These are phyloP conservation scores for Halenospora varia DNA, from an alignment of 495 filamentous ascomycete genomes.

Conservation along the genomic window DNA sequence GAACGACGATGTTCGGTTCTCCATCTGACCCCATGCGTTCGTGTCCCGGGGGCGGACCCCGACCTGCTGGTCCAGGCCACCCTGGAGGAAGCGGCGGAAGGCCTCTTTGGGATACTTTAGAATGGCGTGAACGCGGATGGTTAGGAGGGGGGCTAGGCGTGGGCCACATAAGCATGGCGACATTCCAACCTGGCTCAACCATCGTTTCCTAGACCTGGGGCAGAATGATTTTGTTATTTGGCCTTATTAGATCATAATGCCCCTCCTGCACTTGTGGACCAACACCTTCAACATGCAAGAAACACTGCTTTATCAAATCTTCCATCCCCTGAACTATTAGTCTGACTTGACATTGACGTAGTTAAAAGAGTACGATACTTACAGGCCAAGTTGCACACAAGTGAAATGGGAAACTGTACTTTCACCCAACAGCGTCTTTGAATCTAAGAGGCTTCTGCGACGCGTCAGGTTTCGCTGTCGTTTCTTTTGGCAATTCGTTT, in stretches of 20 bases:
- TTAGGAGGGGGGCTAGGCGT: too few species aligned
- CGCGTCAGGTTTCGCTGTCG: too few species aligned
- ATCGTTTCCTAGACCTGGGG: conserved; percentile 32
- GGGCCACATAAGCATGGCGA: too few species aligned
- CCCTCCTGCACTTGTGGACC: conserved; percentile 42
- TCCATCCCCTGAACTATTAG: conserved; percentile 46
- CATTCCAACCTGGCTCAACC: not conserved
- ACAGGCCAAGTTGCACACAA: conserved; percentile 62
- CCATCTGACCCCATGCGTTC: too few species aligned
- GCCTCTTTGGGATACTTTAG: too few species aligned
- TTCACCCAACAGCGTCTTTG: conserved; percentile 61
- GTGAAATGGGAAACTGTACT: conserved; percentile 61
- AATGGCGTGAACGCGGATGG: too few species aligned
- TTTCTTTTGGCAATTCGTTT: too few species aligned
- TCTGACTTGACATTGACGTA: not conserved
- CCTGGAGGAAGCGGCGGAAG: too few species aligned
- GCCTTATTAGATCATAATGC: conserved; percentile 44
- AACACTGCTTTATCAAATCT: conserved; percentile 44
- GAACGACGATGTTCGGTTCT: too few species aligned
- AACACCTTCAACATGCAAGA: conserved; percentile 43
- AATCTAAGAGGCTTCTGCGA: conserved; percentile 59
- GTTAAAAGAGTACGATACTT: conserved; percentile 21
- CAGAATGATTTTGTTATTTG: conserved; percentile 43
- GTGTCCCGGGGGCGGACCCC: too few species aligned
- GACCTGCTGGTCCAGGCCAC: too few species aligned